Evolutionary conservation across 352 stramenopile genomes (phyloP).

Genomic region (Globisporangium takayamanum): DNA sequence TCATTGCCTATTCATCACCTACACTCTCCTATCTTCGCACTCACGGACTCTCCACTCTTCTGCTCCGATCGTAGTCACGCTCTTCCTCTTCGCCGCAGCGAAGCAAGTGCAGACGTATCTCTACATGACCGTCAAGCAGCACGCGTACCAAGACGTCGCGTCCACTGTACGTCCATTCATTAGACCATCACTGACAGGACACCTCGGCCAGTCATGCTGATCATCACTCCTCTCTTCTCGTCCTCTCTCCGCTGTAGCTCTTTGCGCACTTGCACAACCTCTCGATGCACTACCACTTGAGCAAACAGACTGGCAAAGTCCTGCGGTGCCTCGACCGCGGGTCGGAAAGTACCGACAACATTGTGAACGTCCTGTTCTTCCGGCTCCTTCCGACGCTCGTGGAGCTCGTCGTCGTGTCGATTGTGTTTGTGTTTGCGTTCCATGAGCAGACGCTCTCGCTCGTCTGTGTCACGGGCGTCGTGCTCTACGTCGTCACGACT

Average conservation of each 20-base stretch:
- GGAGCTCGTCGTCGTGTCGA: slow-evolving; percentile 92
- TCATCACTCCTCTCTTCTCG: too few species aligned
- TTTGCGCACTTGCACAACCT: slow-evolving; percentile 94
- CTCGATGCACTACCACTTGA: slow-evolving; percentile 95
- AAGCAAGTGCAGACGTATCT: slow-evolving; percentile 93
- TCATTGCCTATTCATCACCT: not conserved
- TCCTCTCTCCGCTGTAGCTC: slow-evolving; percentile 26
- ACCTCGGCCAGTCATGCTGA: not conserved
- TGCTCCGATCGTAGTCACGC: slow-evolving; percentile 23
- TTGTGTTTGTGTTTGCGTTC: slow-evolving; percentile 90
- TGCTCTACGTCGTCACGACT: slow-evolving; percentile 91
- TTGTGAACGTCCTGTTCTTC: slow-evolving; percentile 97
- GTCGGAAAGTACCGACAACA: slow-evolving; percentile 81
- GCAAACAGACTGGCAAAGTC: slow-evolving; percentile 96
- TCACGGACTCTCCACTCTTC: not conserved
- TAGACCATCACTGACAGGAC: not conserved
- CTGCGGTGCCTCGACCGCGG: slow-evolving; percentile 88
- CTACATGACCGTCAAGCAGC: slow-evolving; percentile 93
- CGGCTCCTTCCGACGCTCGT: slow-evolving; percentile 91
- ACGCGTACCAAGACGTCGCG: slow-evolving; percentile 94
- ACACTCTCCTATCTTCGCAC: not conserved
- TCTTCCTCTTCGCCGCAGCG: slow-evolving; percentile 74
- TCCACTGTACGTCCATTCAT: slow-evolving; percentile 40
- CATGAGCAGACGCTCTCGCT: slow-evolving; percentile 85
- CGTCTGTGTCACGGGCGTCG: slow-evolving; percentile 88